A percentile compares a stretch with the other conserved stretches of the same genome.
These are phyloP conservation scores for Diaporthe velutina DNA, from an alignment of 2,329 filamentous ascomycete species.

Conservation along the genomic window DNA sequence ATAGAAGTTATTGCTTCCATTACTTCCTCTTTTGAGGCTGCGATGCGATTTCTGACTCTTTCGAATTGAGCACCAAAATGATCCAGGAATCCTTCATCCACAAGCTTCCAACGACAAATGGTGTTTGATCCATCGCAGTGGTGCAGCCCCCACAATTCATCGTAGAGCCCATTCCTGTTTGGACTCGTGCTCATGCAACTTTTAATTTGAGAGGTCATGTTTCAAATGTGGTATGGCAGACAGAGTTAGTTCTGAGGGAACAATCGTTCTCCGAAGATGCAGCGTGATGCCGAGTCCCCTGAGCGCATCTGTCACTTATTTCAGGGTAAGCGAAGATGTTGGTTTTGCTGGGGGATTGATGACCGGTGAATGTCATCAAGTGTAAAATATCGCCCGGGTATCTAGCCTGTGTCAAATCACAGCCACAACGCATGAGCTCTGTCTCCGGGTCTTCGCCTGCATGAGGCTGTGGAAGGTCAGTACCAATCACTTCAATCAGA, in stretches of 20 bases:
- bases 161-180: not conserved
- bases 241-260: too few species aligned
- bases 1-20: not conserved
- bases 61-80: not conserved
- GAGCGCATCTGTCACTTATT: too few species aligned
- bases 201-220: not conserved
- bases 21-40: not conserved
- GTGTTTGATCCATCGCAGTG: not conserved
- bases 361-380: not conserved
- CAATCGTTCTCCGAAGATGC: too few species aligned
- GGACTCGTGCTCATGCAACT: too few species aligned
- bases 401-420: too few species aligned
- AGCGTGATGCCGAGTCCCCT: too few species aligned
- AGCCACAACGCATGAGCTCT: too few species aligned
- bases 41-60: not conserved
- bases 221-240: not conserved
- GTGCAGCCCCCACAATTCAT: not conserved
- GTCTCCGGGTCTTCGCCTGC: too few species aligned
- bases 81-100: not conserved
- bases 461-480: not conserved
- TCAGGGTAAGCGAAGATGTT: too few species aligned
- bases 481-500: not conserved
- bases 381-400: not conserved
- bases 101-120: constrained; percentile 3
- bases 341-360: too few species aligned